Conservation (phyloP, 2,329 filamentous ascomycete species). For the Ophiocordyceps camponoti-rufipedis region DNA sequence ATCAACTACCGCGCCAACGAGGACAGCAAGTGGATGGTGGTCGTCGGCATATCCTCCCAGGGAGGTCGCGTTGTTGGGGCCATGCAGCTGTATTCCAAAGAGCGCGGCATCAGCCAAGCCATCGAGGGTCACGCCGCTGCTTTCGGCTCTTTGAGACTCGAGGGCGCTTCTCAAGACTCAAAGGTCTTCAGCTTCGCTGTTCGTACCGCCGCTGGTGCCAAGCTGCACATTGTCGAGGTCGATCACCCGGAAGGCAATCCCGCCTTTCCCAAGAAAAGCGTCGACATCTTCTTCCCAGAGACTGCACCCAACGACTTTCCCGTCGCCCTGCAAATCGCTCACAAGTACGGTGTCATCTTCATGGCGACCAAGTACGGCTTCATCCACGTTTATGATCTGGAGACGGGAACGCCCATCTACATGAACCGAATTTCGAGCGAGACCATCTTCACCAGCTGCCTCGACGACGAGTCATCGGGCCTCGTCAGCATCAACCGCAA, state of each 20-base stretch:
- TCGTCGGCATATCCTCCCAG: slow-evolving; percentile 88
- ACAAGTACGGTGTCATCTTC: slow-evolving; percentile 93
- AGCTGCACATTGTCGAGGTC: slow-evolving; percentile 94
- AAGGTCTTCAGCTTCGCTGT: slow-evolving; percentile 97
- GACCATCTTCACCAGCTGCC: slow-evolving; percentile 89
- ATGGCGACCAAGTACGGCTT: slow-evolving; percentile 98
- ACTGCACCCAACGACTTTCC: slow-evolving; percentile 96
- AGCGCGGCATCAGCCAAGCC: slow-evolving; percentile 89
- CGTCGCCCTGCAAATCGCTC: slow-evolving; percentile 90
- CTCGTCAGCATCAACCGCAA: slow-evolving; percentile 94
- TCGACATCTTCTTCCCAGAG: slow-evolving; percentile 93
- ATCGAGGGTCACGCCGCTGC: slow-evolving; percentile 95
- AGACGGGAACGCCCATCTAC: slow-evolving; percentile 90
- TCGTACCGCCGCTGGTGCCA: slow-evolving; percentile 72
- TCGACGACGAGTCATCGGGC: slow-evolving; percentile 68
- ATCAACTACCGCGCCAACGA: slow-evolving; percentile 97
- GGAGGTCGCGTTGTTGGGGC: slow-evolving; percentile 85
- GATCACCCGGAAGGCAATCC: slow-evolving; percentile 85
- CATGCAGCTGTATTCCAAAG: slow-evolving; percentile 94
- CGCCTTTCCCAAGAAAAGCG: slow-evolving; percentile 82
- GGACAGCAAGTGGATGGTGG: slow-evolving; percentile 96
- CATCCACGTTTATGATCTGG: slow-evolving; percentile 95
- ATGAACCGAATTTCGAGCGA: slow-evolving; percentile 99
- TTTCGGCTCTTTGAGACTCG: slow-evolving; percentile 76
- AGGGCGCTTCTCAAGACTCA: slow-evolving; percentile 76